Evolutionary conservation across 2,329 filamentous ascomycete species (phyloP), one percentile per base, ranked within the genome.

Genomic region (Westerdykella aurantiaca): DNA sequence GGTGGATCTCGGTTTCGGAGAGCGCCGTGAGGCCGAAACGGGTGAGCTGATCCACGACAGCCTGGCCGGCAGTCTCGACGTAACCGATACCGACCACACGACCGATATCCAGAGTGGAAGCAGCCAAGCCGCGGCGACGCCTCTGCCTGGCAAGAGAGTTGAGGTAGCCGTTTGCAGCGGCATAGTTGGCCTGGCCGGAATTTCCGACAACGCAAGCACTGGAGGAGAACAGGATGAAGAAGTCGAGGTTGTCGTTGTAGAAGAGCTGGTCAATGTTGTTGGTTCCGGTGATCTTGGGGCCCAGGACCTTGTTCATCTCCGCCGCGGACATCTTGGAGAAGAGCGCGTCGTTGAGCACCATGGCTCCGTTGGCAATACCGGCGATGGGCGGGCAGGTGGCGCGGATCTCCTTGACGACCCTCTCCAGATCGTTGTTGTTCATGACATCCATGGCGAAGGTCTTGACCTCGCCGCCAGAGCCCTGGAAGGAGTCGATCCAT

Each of bases 1-100:
- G 41, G 12, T 53, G 48, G 11, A 53, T 10, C 31, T 56, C 49
- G 17, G 45, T 40, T 37, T 56, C 46, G 9, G 49, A 51, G 18
- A 52, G 14, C 31, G 33, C 33, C 3, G n/a, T 35, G 10, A 16
- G n/a, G 6, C 17, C 33, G 33, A 16, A 35, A 35, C 17, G 17
- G 6, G n/a, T 35, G 18, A 44, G 37, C 35, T 46, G 33, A 11
- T 37, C 16, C 16, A 31, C 13, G 14, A 31, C 38, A 18, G 9
- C 13, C 4, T 42, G 6, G 2, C 31, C 42, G 1, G 42, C 34
- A 1, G 5, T 21, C 22, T 43, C 40, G 10, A 72, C 57, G 46
- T 71, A 74, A 0, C 75, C 75, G 2, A 69, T 50, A 6, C 71
- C 75, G 1, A 67, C 45, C 1, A 76, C 52, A 10, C 51, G 40